Evolutionary conservation across 495 filamentous ascomycete species (phyloP).

Genomic region (Lophiotrema nucula): DNA sequence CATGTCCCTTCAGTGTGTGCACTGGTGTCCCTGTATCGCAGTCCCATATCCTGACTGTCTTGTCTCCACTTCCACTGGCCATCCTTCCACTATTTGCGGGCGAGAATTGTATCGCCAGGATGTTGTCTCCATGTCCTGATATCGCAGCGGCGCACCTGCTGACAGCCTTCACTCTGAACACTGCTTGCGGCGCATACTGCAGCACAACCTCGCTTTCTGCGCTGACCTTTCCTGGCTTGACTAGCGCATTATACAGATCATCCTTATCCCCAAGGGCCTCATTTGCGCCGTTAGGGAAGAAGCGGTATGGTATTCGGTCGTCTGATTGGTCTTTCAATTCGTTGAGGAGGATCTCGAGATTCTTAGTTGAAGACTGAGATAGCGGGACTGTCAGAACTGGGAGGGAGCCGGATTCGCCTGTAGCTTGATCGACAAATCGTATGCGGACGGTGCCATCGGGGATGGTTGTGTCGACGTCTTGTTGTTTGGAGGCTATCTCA

Average conservation of each 20-base stretch:
- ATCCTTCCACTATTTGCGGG: conserved; percentile 76
- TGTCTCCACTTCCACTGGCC: conserved; percentile 87
- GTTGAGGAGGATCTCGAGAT: conserved; percentile 89
- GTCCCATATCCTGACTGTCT: conserved; percentile 92
- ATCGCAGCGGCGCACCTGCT: conserved; percentile 87
- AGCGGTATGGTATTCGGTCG: conserved; percentile 85
- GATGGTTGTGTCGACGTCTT: conserved; percentile 64
- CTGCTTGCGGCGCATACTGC: conserved; percentile 83
- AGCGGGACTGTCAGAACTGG: conserved; percentile 74
- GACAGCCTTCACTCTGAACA: conserved; percentile 91
- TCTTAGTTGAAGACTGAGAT: conserved; percentile 81
- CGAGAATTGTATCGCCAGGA: conserved; percentile 85
- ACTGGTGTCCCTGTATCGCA: conserved; percentile 90
- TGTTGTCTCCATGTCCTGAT: conserved; percentile 86
- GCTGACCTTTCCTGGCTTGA: conserved; percentile 61
- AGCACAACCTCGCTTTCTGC: conserved; percentile 76
- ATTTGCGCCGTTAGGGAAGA: conserved; percentile 48
- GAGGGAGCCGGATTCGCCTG: conserved; percentile 62
- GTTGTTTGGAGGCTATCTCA: conserved; percentile 70
- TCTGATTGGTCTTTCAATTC: conserved; percentile 73
- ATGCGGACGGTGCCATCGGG: conserved; percentile 76
- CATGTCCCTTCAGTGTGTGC: conserved; percentile 88
- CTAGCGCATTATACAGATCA: conserved; percentile 71
- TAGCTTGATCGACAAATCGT: conserved; percentile 83
- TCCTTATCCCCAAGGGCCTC: conserved; percentile 40